Evolutionary conservation across 106 monocot species (phyloP).

Genomic region (Dendrobium huoshanense): DNA sequence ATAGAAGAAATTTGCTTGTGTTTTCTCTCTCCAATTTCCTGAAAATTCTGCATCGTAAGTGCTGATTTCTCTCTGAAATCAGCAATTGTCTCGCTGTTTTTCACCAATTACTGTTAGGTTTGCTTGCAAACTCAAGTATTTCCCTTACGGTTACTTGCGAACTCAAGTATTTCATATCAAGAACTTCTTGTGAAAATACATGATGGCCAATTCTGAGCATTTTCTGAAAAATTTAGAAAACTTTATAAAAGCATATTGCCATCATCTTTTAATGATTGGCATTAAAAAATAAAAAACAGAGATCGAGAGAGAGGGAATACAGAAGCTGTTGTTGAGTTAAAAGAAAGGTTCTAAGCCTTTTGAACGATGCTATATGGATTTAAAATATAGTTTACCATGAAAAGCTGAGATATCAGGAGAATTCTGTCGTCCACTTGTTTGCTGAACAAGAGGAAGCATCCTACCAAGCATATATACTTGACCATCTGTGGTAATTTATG

Average conservation of each 20-base stretch:
- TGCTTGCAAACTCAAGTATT: no score
- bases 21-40: no score
- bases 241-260: not conserved
- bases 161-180: no score
- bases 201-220: not conserved
- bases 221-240: not conserved
- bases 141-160: no score
- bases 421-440: conserved; percentile 1
- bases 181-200: not conserved
- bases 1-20: no score
- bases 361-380: not conserved
- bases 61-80: no score
- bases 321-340: not conserved
- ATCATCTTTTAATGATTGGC: not conserved
- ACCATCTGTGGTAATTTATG: conserved; percentile 27
- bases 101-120: no score
- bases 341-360: not conserved
- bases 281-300: not conserved
- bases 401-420: not conserved
- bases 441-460: conserved; percentile 14
- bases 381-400: not conserved
- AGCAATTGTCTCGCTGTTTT: no score
- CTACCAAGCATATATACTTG: conserved; percentile 55
- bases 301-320: not conserved
- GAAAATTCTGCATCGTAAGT: no score